Evolutionary conservation across 2,329 filamentous ascomycete species (phyloP).

Genomic region (Cryphonectria carpinicola): DNA sequence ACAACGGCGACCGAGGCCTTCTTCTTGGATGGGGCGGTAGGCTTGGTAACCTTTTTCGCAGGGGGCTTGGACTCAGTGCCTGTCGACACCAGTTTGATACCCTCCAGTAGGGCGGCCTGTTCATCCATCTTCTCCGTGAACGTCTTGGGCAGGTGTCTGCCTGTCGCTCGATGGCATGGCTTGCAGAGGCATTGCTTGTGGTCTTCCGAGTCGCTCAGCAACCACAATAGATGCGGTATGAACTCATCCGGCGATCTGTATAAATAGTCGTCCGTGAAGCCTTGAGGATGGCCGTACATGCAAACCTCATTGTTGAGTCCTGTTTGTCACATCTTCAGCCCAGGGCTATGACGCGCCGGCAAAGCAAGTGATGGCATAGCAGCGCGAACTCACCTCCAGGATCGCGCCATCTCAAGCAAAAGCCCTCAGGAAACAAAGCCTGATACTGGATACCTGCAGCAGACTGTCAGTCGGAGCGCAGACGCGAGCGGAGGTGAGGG

Average conservation of each 20-base stretch:
- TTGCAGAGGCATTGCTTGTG: constrained; percentile 56
- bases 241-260: constrained; percentile 60
- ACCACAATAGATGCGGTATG: constrained; percentile 56
- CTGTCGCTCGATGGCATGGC: constrained; percentile 27
- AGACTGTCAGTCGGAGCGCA: background rate
- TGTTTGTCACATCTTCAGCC: background rate
- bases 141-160: constrained; percentile 22
- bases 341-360: background rate
- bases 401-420: constrained; percentile 24
- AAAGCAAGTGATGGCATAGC: background rate
- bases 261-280: constrained; percentile 36
- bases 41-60: constrained; percentile 21
- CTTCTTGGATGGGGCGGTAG: constrained; percentile 19
- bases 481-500: background rate
- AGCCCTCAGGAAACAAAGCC: constrained; percentile 23
- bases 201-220: constrained; percentile 51
- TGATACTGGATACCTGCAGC: constrained; percentile 22
- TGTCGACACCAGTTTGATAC: constrained; percentile 10
- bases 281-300: constrained; percentile 25
- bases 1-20: constrained; percentile 11
- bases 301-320: constrained; percentile 20
- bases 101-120: constrained; percentile 16
- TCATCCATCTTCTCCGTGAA: constrained; percentile 25
- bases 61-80: constrained; percentile 19
- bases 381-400: constrained; percentile 1